These are phyloP conservation scores for Filobasidium floriforme DNA, from an alignment of 768 basidiomycete species.

Conservation along the genomic window DNA sequence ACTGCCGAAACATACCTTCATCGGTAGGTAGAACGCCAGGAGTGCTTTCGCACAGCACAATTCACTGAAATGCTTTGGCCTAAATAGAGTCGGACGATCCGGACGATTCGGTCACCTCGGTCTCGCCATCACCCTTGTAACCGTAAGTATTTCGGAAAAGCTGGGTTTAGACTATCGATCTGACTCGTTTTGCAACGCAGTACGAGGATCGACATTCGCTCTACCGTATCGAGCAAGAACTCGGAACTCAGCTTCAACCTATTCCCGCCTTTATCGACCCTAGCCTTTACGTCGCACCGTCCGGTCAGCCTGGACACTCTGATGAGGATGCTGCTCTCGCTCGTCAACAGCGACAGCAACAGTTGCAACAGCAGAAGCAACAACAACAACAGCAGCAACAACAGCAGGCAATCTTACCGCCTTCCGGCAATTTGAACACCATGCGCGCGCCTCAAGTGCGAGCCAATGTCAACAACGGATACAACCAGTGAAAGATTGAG, in stretches of 20 bases:
- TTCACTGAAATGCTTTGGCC: background rate
- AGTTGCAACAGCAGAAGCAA: slow-evolving; percentile 18
- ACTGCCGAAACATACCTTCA: slow-evolving; percentile 98
- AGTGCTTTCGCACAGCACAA: background rate
- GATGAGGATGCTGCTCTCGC: background rate
- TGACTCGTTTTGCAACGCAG: slow-evolving; percentile 9
- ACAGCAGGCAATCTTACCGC: slow-evolving; percentile 24
- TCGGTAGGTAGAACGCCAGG: slow-evolving; percentile 34
- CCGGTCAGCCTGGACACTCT: slow-evolving; percentile 34
- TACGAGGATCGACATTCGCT: slow-evolving; percentile 97
- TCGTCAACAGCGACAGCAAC: slow-evolving; percentile 18
- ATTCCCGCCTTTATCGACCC: slow-evolving; percentile 88
- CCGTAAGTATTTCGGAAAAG: slow-evolving; percentile 41
- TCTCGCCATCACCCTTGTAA: slow-evolving; percentile 94
- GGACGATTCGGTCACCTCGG: slow-evolving; percentile 96
- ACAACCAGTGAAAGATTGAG: slow-evolving; percentile 10
- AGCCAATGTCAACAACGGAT: slow-evolving; percentile 15
- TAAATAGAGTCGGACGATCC: slow-evolving; percentile 77
- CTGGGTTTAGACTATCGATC: background rate
- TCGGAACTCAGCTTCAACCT: slow-evolving; percentile 94
- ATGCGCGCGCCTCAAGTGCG: slow-evolving; percentile 19
- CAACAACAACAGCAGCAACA: slow-evolving; percentile 25
- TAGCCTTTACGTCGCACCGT: slow-evolving; percentile 82
- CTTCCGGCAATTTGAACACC: slow-evolving; percentile 22
- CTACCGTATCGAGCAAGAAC: slow-evolving; percentile 95